Percentiles rank a stretch among this genome's conserved stretches.
Conservation (phyloP, 2,329 filamentous ascomycete genomes). For the Tolypocladium tropicale region DNA sequence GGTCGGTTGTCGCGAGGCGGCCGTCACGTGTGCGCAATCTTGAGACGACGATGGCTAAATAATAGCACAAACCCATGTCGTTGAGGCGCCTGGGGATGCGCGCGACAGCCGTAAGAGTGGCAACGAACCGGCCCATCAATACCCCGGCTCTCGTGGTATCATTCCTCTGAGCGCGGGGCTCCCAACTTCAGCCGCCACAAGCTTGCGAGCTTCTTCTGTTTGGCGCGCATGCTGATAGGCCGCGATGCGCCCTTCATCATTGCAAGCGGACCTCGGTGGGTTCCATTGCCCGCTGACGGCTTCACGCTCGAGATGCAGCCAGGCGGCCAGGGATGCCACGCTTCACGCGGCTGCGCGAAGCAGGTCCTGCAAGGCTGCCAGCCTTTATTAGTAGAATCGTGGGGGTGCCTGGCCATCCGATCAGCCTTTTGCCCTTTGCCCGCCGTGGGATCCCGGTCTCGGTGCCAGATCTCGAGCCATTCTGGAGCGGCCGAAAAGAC, state of each 20-base stretch:
- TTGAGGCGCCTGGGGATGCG: background rate
- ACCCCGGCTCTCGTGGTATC: constrained; percentile 9
- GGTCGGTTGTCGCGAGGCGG: background rate
- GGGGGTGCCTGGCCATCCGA: background rate
- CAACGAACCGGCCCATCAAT: constrained; percentile 20
- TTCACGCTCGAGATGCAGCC: background rate
- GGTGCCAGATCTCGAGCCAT: background rate
- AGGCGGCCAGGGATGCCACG: background rate
- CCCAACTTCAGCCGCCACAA: background rate
- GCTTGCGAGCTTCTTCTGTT: background rate
- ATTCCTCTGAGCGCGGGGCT: background rate
- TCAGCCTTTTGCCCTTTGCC: too few relatives aligned
- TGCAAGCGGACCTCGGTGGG: background rate
- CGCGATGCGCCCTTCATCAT: background rate
- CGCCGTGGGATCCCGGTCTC: background rate
- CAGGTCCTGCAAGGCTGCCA: background rate
- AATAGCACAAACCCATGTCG: background rate
- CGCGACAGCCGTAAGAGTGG: constrained; percentile 6
- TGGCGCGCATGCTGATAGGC: background rate
- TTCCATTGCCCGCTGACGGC: background rate
- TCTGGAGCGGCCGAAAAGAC: too few relatives aligned
- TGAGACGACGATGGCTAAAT: background rate
- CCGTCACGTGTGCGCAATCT: background rate
- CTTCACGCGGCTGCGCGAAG: background rate
- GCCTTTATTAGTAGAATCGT: background rate